Base-by-base conservation (phyloP, 2,329 filamentous ascomycete species). In the Albifimbria verrucaria region DNA sequence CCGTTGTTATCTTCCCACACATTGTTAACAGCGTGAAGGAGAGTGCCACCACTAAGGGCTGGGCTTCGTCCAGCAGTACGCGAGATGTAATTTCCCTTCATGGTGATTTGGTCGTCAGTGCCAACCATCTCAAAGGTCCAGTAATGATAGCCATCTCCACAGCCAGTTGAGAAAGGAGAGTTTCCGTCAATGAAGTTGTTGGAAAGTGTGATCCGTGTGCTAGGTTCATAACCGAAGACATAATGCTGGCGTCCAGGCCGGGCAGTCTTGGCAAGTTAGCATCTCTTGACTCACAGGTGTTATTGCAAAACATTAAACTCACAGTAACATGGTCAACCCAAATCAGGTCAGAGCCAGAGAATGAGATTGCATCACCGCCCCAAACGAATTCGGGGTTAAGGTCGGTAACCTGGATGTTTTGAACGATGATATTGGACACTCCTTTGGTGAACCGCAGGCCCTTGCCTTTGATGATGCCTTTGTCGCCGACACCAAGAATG, bases 41-140 rank as follows among this genome's bases (percentile, higher is more conserved):
- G 70, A 45, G 83, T 74, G 51, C 81, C 81, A 65, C 79, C 79
- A 21, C 73, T 73, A 22, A 85, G 72, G 71, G 85, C 84, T 59
- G 81, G 82, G 15, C 72, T 71, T 50, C 82, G 80, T 52, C 82
- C 82, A 12, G 74, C 77, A 47, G 77, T 78, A 67, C 81, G 73
- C 73, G 83, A 78, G 62, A 85, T 72, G 71, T 83, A 84, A 75
- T 85, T 85, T 58, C 74, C 73, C 72, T 82, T 80, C 63, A 85
- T 62, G 57, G 82, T 85, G 61, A 85, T 72, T 55, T 64, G 41
- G 63, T 86, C 82, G 64, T 68, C 74, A 52, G 74, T 71, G 18
- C 83, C 82, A 41, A 74, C 76, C 48, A 85, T 73, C 71, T 82
- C 82, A 57, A 84, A 66, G 24, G 69, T 75, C 80, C 82, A 85